Conservation (phyloP, 306 rosid genomes). For the Prunus mongolica region DNA sequence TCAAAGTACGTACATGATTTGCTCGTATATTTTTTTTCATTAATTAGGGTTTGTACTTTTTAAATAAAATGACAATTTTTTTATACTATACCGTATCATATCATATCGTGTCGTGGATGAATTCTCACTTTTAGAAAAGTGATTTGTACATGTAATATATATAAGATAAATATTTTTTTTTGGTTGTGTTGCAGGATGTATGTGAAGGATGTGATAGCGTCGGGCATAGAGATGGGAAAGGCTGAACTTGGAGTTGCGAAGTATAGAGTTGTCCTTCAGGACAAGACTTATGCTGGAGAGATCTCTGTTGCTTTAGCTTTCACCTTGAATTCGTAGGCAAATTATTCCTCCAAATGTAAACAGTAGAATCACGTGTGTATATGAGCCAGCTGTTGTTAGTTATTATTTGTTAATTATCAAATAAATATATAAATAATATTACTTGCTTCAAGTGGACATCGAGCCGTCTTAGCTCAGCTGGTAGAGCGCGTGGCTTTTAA, state of each 20-base stretch:
- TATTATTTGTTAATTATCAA: too few relatives aligned
- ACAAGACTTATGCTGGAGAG: constrained; percentile 21
- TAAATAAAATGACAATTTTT: too few relatives aligned
- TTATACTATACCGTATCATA: not conserved
- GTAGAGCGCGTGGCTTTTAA: constrained; percentile 34
- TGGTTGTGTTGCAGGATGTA: constrained; percentile 1
- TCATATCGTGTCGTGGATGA: not conserved
- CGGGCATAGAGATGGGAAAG: constrained; percentile 3
- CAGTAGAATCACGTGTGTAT: too few relatives aligned
- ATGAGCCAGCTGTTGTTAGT: too few relatives aligned
- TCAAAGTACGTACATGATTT: not conserved
- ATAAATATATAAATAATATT: accelerated
- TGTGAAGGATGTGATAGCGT: constrained; percentile 13
- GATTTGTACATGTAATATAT: too few relatives aligned
- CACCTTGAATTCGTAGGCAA: not conserved
- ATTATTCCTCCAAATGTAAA: too few relatives aligned
- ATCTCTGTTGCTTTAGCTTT: constrained; percentile 7
- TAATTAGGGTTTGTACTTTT: too few relatives aligned
- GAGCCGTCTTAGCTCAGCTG: constrained; percentile 28
- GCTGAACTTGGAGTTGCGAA: constrained; percentile 5
- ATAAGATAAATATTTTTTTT: not conserved
- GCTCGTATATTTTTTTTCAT: too few relatives aligned
- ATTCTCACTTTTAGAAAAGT: not conserved
- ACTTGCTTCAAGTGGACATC: accelerated
- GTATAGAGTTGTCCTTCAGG: constrained; percentile 16